Percentiles rank a stretch among this genome's conserved stretches.
These are phyloP conservation scores for Aureobasidium sp. DNA, from an alignment of 2,329 filamentous ascomycete genomes.

Conservation along the genomic window DNA sequence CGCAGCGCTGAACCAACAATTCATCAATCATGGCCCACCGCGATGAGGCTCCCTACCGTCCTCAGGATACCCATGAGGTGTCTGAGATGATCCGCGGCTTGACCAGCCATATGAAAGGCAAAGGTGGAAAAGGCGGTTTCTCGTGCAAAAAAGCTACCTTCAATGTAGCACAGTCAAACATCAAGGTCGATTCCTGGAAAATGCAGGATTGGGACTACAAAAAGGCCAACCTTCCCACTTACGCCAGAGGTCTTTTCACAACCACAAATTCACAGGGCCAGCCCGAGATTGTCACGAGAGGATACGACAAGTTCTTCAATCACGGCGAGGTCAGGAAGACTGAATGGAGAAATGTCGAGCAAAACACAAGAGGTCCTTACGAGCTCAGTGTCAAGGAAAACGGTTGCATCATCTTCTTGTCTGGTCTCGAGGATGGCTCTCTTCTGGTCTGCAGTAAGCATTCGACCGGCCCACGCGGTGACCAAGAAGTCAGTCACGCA, in stretches of 20 bases:
- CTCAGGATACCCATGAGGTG: slow-evolving; percentile 65
- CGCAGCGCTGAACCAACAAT: neutral
- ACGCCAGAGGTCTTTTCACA: slow-evolving; percentile 93
- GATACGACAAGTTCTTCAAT: slow-evolving; percentile 99
- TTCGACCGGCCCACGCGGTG: slow-evolving; percentile 74
- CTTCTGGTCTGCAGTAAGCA: slow-evolving; percentile 98
- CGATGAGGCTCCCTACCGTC: slow-evolving; percentile 52
- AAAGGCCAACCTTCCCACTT: slow-evolving; percentile 73
- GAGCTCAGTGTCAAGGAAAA: slow-evolving; percentile 97
- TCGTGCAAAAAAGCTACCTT: slow-evolving; percentile 78
- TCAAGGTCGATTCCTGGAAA: slow-evolving; percentile 82
- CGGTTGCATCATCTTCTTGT: slow-evolving; percentile 98
- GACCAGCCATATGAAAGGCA: slow-evolving; percentile 50
- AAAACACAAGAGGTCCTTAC: slow-evolving; percentile 75
- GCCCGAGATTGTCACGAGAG: slow-evolving; percentile 74
- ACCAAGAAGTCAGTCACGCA: slow-evolving; percentile 72
- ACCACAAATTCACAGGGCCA: slow-evolving; percentile 57
- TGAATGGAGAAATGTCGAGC: slow-evolving; percentile 71
- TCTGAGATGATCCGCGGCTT: slow-evolving; percentile 58
- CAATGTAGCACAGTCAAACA: slow-evolving; percentile 56
- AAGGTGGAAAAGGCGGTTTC: slow-evolving; percentile 52
- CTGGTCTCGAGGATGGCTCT: slow-evolving; percentile 80
- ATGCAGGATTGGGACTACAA: slow-evolving; percentile 97
- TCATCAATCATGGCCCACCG: slow-evolving; percentile 44
- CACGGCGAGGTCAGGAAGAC: slow-evolving; percentile 74